Percentiles rank a stretch among this genome's conserved stretches.
Conservation (phyloP, 257 asterid species). For the Salvia hispanica region DNA sequence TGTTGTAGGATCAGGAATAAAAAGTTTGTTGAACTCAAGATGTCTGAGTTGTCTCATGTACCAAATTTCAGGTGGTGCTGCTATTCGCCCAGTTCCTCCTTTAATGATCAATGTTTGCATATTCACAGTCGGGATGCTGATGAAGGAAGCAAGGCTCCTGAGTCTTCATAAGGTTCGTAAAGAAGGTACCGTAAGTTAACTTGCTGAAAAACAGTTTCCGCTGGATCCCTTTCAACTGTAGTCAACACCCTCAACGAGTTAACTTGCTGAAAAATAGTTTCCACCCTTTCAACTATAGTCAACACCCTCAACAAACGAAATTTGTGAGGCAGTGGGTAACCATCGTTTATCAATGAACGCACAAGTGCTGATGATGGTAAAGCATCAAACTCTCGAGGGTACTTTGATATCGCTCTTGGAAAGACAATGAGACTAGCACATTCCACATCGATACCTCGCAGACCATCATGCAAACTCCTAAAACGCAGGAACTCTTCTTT, state of each 20-base stretch:
- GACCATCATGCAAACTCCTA: neutral
- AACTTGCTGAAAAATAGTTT: neutral
- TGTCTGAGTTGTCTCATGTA: conserved; percentile 21
- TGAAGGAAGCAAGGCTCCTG: neutral
- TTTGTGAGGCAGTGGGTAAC: neutral
- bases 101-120: conserved; percentile 18
- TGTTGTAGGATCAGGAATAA: conserved; percentile 20
- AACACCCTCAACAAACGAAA: conserved; percentile 6
- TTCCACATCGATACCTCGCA: neutral
- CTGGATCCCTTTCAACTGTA: neutral
- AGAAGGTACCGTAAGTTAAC: conserved; percentile 22
- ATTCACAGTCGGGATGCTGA: conserved; percentile 29
- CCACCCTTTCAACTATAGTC: neutral
- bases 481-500: neutral
- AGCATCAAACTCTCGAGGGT: neutral
- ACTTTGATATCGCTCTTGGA: neutral
- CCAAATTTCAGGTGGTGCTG: conserved; percentile 31
- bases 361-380: neutral
- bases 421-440: neutral
- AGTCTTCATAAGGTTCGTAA: neutral
- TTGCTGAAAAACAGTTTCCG: conserved; percentile 3
- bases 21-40: neutral
- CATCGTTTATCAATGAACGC: neutral
- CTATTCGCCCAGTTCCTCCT: neutral
- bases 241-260: conserved; percentile 16